Conservation (phyloP, 306 rosid species). For the Cotoneaster glaucophyllus region DNA sequence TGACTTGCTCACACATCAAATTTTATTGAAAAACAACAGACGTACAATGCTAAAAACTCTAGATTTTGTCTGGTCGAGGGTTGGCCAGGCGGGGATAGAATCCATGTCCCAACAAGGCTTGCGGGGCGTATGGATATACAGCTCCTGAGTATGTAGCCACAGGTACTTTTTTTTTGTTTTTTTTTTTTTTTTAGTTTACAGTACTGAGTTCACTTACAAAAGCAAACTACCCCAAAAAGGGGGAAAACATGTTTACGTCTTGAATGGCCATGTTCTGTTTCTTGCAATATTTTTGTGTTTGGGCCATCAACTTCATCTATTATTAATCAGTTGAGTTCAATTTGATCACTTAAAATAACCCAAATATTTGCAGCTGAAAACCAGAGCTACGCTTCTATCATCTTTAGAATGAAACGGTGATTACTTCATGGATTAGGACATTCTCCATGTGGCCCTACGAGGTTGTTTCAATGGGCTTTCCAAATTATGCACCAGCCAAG, state of each 20-base stretch:
- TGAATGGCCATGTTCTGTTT: too few relatives aligned
- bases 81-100: slow-evolving; percentile 71
- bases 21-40: slow-evolving; percentile 34
- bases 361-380: not conserved
- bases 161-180: too few relatives aligned
- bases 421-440: not conserved
- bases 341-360: not conserved
- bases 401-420: not conserved
- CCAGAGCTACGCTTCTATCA: not conserved
- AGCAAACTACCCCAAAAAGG: not conserved
- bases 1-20: slow-evolving; percentile 1
- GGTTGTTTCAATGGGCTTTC: too few relatives aligned
- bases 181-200: slow-evolving; percentile 4
- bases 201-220: not conserved
- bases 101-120: slow-evolving; percentile 83
- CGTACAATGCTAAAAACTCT: slow-evolving; percentile 73
- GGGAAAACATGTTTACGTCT: too few relatives aligned
- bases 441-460: not conserved
- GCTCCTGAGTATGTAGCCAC: slow-evolving; percentile 97
- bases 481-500: too few relatives aligned
- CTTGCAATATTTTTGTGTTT: too few relatives aligned
- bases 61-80: slow-evolving; percentile 89
- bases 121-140: slow-evolving; percentile 94
- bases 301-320: too few relatives aligned
- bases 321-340: not conserved